Percentiles rank a stretch among this genome's conserved stretches.
phyloP scores from a whole-genome alignment of 1,284 basidiomycete species.

The Meripilus lineatus region DNA sequence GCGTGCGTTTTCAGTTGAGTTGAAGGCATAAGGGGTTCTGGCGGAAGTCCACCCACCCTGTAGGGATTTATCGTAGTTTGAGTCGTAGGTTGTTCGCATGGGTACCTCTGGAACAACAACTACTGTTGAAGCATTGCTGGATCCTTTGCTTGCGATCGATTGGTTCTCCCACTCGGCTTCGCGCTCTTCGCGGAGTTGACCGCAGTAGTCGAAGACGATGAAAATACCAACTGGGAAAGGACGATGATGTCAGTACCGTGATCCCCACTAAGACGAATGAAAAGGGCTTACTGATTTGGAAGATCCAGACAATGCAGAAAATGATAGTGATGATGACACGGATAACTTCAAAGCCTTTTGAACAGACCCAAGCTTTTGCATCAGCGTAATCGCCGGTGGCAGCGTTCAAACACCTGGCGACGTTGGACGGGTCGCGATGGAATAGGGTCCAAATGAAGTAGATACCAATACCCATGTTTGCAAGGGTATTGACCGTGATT shows the following conservation, averaged over 20 bases:
- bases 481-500: conserved; percentile 41
- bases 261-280: too few relatives aligned
- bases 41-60: conserved; percentile 15
- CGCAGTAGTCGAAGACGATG: conserved; percentile 27
- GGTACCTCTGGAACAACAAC: not conserved
- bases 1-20: conserved; percentile 14
- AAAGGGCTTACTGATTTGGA: conserved; percentile 40
- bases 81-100: conserved; percentile 22
- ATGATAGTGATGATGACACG: conserved; percentile 23
- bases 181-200: conserved; percentile 24
- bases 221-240: conserved; percentile 22
- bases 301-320: conserved; percentile 36
- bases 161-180: conserved; percentile 13
- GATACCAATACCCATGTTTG: conserved; percentile 44
- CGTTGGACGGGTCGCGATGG: conserved; percentile 13
- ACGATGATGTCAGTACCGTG: too few relatives aligned
- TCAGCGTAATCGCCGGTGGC: conserved; percentile 18
- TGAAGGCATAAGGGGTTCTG: conserved; percentile 19
- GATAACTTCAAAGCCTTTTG: conserved; percentile 22
- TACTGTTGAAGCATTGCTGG: conserved; percentile 8
- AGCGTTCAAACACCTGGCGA: conserved; percentile 5
- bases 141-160: conserved; percentile 15
- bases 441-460: conserved; percentile 33
- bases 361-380: conserved; percentile 25
- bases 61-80: conserved; percentile 11